These are phyloP conservation scores for Carex littledalei DNA, from an alignment of 176 grass and related monocot genomes.

Conservation along the genomic window DNA sequence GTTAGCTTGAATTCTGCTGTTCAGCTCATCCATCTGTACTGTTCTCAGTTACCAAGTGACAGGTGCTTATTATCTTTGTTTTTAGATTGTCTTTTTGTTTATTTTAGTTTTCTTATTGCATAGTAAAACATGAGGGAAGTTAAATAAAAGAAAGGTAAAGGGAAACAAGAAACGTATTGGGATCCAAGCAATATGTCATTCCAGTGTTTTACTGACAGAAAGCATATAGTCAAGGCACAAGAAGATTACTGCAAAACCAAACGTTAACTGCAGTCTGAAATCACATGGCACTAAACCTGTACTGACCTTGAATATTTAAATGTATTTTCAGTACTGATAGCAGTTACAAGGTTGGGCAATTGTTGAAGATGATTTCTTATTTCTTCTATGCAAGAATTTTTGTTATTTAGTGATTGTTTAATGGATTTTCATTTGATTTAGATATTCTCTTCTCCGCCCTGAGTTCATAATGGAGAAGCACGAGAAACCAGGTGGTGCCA, in stretches of 20 bases:
- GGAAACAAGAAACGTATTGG: neutral
- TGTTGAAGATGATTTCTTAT: neutral
- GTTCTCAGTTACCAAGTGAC: constrained; percentile 93
- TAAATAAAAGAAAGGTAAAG: neutral
- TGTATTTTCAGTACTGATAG: neutral
- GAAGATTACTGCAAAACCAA: neutral
- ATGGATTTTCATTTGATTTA: constrained; percentile 26
- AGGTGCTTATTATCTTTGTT: constrained; percentile 43
- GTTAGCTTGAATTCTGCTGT: constrained; percentile 99
- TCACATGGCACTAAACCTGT: neutral
- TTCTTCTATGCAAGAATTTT: neutral
- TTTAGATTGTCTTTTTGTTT: neutral
- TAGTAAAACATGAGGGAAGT: neutral
- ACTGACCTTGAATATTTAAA: neutral
- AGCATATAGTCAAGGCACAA: neutral
- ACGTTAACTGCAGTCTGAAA: neutral
- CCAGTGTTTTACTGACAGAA: neutral
- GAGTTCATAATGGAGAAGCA: constrained; percentile 95
- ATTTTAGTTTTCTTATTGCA: neutral
- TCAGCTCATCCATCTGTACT: constrained; percentile 91
- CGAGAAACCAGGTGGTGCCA: constrained; percentile 52
- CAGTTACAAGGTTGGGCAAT: neutral
- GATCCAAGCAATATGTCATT: neutral
- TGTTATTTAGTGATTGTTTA: neutral
- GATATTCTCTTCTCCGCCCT: constrained; percentile 92